Evolutionary conservation across 805 yeast species (phyloP).

Genomic region (Candida piceae): DNA sequence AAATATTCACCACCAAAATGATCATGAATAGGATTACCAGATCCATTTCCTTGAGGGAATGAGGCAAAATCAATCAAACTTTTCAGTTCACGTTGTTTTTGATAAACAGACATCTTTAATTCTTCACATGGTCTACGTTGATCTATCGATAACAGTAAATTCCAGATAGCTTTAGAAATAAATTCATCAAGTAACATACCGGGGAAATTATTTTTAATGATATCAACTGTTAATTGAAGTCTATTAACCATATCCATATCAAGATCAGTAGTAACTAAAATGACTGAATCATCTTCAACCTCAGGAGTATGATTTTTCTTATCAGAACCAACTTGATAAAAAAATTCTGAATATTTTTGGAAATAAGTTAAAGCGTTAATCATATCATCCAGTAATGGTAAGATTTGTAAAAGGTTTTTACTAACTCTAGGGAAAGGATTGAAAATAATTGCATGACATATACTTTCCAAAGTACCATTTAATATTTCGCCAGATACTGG

Average conservation of each 20-base stretch:
- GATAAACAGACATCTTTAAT: conserved; percentile 48
- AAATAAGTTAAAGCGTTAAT: conserved; percentile 39
- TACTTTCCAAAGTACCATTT: conserved; percentile 62
- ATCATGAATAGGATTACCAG: conserved; percentile 11
- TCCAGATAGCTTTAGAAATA: conserved; percentile 53
- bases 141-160: conserved; percentile 45
- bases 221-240: conserved; percentile 47
- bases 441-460: conserved; percentile 70
- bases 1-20: conserved; percentile 37
- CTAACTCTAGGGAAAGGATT: conserved; percentile 35
- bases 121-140: conserved; percentile 46
- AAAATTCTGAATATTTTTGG: conserved; percentile 24
- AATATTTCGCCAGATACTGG: conserved; percentile 36
- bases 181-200: conserved; percentile 67
- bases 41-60: conserved; percentile 4
- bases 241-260: conserved; percentile 39
- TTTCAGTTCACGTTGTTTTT: conserved; percentile 43
- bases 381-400: conserved; percentile 52
- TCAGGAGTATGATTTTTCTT: not conserved
- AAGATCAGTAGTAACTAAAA: conserved; percentile 12
- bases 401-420: conserved; percentile 40
- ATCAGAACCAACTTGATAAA: not conserved
- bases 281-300: conserved; percentile 6
- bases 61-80: conserved; percentile 28
- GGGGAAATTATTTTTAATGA: conserved; percentile 53